Evolutionary conservation across 768 basidiomycete species (phyloP), one percentile per base, ranked within the genome.

Genomic region (Chalciporus chontae): DNA sequence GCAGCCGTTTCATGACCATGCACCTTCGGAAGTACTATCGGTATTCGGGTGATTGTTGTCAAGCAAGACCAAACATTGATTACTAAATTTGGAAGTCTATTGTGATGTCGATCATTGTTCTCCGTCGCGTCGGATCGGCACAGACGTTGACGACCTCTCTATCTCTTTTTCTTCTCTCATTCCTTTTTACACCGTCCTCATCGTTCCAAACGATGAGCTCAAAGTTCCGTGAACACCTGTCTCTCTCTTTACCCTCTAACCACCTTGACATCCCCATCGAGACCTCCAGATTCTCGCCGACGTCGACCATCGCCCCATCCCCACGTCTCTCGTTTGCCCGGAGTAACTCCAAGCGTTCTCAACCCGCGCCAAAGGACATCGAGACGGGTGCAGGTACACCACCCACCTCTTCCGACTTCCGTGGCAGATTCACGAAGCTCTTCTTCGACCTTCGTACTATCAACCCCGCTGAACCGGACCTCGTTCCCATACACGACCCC

Each of bases 231-330:
- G 67, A 68, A 45, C 64, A 69, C 37, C 56, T 68, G 15, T 66
- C 64, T 18, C 36, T 69, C 14, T 31, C 51, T 26, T 32, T 40
- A 36, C 52, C 58, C 17, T 43, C 51, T 24, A 41, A 48, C 10
- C 36, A 52, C 46, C 27, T 27, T n/a, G 40, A 58, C 45, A 9
- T 49, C 13, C 62, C 61, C 3, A 32, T 68, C 43, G 68, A 69
- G 48, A 49, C 51, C 3, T 76, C 75, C 39, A 73, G 63, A 41
- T 75, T 77, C 60, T 77, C 76, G 17, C 72, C 76, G 32, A 71
- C 71, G n/a, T 73, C 74, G 9, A 69, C 71, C 11, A 62, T 67
- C 43, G 48, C 56, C 3, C 50, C 60, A 7, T 65, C 64, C n/a
- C 60, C 62, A 13, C 64, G 60, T 17, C 61, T 61, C 39, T 62